Base-by-base conservation (phyloP, 257 asterid genomes). In the Jaltomata sinuosa region DNA sequence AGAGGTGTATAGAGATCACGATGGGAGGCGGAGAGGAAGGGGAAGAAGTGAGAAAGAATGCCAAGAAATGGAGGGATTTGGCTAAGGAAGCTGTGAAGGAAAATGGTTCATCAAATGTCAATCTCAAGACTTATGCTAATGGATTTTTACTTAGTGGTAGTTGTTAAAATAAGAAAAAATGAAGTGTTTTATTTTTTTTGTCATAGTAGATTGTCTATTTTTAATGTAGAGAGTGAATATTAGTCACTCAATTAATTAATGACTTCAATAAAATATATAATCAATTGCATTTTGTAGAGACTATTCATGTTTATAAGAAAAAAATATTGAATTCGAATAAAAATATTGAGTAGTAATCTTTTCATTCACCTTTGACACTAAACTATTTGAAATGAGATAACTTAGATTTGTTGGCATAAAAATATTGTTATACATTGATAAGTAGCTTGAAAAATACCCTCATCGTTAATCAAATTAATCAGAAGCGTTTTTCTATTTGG, bases 21-120 rank as follows among this genome's bases (percentile, higher is more conserved):
- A 87, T 88, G 90, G 91, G 79, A 32, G 53, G 77, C n/a, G 29
- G 81, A 14, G 83, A 76, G 34, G 71, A 19, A n/a, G 83, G 90
- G 4, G 68, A 21, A 19, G 85, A 87, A 54, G 54, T 89, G 87
- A 86, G 87, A 79, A 65, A 22, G 29, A 79, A 84, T 85, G 91
- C 85, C 1, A 83, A 79, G 78, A 88, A 86, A 68, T 92, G 92
- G 92, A 87, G 84, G 22, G 87, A 79, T 12, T 87, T 89, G 87
- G 91, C 92, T 14, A 85, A 79, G 80, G 85, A 85, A 71, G 89
- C 94, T 19, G 36, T 61, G 34, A 53, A 47, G 38, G 89, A 89
- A 40, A 87, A 87, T 34, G 92, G 91, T 2, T 83, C 88, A 5
- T 90, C 91, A 12, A 16, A 34, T 49, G 19, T 45, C 22, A 92